Evolutionary conservation across 768 basidiomycete genomes (phyloP).

Genomic region (Thelephora ganbajun): DNA sequence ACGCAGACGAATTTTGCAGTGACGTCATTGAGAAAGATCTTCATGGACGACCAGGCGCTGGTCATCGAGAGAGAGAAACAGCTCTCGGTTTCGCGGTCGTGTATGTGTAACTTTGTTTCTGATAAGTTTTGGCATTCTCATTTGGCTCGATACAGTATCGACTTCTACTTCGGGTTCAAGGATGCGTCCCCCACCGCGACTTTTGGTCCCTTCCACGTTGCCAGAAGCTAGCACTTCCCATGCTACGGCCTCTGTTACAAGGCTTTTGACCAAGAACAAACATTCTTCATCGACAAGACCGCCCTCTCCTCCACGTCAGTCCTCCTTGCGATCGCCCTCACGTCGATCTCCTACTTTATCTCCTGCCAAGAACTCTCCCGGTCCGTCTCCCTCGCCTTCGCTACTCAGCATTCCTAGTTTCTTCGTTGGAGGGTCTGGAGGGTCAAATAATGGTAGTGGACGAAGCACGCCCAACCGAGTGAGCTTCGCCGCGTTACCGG

Average conservation of each 20-base stretch:
- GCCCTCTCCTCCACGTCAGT: conserved; percentile 43
- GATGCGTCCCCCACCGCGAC: conserved; percentile 21
- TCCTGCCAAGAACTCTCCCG: conserved; percentile 13
- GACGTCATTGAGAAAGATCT: conserved; percentile 54
- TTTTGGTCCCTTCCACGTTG: conserved; percentile 35
- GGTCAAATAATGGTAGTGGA: conserved; percentile 9
- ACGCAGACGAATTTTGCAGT: conserved; percentile 36
- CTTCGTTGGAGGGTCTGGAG: conserved; percentile 2
- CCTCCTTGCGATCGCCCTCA: conserved; percentile 24
- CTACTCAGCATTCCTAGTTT: conserved; percentile 10
- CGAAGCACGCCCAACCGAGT: conserved; percentile 58
- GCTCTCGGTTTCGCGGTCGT: too few species aligned
- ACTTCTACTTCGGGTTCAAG: conserved; percentile 21
- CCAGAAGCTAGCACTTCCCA: conserved; percentile 49
- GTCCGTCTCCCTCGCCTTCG: conserved; percentile 15
- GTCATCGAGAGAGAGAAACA: conserved; percentile 2
- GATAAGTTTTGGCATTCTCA: too few species aligned
- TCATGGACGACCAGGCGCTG: conserved; percentile 36
- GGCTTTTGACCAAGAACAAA: conserved; percentile 52
- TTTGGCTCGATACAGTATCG: conserved; percentile 8
- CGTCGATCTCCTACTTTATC: neutral
- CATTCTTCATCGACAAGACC: conserved; percentile 50
- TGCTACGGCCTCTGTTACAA: conserved; percentile 66
- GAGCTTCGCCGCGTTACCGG: conserved; percentile 63
- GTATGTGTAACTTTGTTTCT: too few species aligned